Base-by-base conservation (phyloP, 1,284 basidiomycete species). In the Moniliophthora roreri region DNA sequence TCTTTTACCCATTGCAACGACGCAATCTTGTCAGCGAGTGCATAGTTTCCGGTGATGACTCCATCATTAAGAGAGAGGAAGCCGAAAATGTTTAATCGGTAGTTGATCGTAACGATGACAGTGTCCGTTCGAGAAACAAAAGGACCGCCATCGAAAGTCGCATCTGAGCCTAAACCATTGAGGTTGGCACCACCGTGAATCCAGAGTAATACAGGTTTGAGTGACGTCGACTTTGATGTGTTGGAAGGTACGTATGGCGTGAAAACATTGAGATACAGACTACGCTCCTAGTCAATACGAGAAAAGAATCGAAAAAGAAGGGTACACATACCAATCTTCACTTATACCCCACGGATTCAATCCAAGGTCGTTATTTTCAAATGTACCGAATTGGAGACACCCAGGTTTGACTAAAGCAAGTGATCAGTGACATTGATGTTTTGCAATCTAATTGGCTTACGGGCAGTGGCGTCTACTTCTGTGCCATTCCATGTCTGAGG, bases 101-200 rank as follows among this genome's bases (percentile, higher is more conserved):
- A 78, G 64, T 79, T 76, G 64, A 76, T 72, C 5, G 70, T 71
- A 46, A 79, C 73, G 7, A 78, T 61, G 1, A 79, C 74, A 20
- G 28, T 32, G 28, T 32, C 28, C 28, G 28, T 32, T 32, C 28
- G 28, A 32, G 28, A 32, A 32, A 11, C 11, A 26, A 80, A 62
- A 26, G 66, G 68, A 5, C 73, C 74, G 21, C 76, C 72, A 38
- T 77, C 77, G 60, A 32, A 32, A 6, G 28, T 32, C 11, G 28
- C 28, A 32, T 32, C 28, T 6, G 28, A 32, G 7, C 28, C 28
- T 32, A 32, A 11, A 32, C 28, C 28, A 11, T 32, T 32, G 5
- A 32, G 28, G 28, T 32, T 32, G 28, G 28, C 28, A 11, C 28
- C 50, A 11, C 53, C 53, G 10, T 54, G 48, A n/a, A 54, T 54